Evolutionary conservation across 768 basidiomycete genomes (phyloP).

Genomic region (Cyathus striatus): DNA sequence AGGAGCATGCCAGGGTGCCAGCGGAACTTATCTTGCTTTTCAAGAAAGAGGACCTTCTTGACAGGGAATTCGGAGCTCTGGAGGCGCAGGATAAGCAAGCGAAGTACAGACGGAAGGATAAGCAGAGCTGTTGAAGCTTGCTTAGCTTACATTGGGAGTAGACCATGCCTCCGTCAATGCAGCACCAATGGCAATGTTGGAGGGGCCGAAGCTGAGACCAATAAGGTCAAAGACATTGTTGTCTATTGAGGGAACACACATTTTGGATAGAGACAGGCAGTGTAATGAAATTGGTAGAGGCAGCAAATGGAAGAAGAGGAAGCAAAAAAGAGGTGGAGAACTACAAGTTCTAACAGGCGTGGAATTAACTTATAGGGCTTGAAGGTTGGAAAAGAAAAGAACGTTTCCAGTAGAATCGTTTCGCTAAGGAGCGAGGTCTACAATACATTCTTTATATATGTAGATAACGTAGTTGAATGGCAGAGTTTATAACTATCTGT

Average conservation of each 20-base stretch:
- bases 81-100: background rate
- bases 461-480: too few species aligned
- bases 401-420: too few species aligned
- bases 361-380: too few species aligned
- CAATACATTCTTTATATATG: too few species aligned
- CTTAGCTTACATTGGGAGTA: background rate
- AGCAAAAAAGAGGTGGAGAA: too few species aligned
- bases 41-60: conserved; percentile 38
- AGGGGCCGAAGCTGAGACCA: conserved; percentile 48
- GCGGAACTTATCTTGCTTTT: conserved; percentile 39
- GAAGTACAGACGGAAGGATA: background rate
- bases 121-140: conserved; percentile 3
- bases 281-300: too few species aligned
- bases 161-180: conserved; percentile 42
- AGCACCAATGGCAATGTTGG: conserved; percentile 46
- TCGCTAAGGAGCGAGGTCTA: too few species aligned
- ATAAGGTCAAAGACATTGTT: conserved; percentile 36
- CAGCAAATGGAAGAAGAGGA: too few species aligned
- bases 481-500: too few species aligned
- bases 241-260: conserved; percentile 9
- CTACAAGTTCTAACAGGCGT: too few species aligned
- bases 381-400: too few species aligned
- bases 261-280: conserved; percentile 6
- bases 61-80: conserved; percentile 7
- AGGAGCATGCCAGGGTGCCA: conserved; percentile 58